Conservation (phyloP, 2,329 filamentous ascomycete species). For the Fusarium euwallaceae region DNA sequence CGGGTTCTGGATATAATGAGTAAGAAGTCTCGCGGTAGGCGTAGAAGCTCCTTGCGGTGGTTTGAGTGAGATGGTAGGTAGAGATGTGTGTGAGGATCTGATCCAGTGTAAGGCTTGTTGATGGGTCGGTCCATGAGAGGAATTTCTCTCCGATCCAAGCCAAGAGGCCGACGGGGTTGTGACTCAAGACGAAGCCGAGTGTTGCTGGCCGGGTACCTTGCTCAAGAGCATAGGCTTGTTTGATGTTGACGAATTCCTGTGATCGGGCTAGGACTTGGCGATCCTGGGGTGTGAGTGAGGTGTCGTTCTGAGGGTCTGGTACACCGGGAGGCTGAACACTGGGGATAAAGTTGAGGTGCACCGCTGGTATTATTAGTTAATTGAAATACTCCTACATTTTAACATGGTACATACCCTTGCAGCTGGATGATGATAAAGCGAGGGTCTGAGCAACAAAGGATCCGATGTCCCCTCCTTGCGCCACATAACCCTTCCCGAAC, state of each 20-base stretch:
- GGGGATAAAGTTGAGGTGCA: not conserved
- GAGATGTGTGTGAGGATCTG: not conserved
- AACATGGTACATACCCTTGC: not conserved
- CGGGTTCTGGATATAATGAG: not conserved
- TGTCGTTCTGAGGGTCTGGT: not conserved
- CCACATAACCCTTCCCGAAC: not conserved
- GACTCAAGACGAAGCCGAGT: not conserved
- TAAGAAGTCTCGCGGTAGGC: not conserved
- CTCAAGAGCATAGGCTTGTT: not conserved
- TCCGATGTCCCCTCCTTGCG: not conserved
- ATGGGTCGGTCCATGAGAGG: not conserved
- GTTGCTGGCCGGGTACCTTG: not conserved
- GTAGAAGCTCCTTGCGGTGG: not conserved
- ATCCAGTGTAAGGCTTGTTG: not conserved
- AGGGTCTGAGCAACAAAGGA: not conserved
- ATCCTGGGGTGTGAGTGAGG: not conserved
- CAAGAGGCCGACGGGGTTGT: not conserved
- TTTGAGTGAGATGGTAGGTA: not conserved
- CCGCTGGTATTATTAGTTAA: not conserved
- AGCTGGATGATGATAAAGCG: not conserved
- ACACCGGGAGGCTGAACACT: not conserved
- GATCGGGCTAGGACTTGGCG: not conserved
- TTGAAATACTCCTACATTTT: too few species aligned
- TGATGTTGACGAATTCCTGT: not conserved
- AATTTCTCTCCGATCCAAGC: slow-evolving; percentile 5